Percentiles rank a stretch among this genome's conserved stretches.
Conservation (phyloP, 2,329 filamentous ascomycete species). For the Colletotrichum musae region DNA sequence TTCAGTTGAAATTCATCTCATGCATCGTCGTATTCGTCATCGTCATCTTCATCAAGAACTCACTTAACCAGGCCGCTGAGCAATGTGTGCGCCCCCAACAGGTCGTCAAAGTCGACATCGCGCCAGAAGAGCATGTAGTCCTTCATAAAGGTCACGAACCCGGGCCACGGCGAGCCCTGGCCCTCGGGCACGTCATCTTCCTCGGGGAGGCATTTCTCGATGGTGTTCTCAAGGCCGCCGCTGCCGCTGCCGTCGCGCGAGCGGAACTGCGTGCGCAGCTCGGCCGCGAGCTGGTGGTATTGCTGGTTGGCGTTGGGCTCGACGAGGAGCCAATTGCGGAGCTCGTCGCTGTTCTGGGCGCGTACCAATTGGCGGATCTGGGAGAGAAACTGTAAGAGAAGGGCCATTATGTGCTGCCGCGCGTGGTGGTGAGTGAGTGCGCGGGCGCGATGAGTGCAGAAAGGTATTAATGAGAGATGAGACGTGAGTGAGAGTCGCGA, state of each 20-base stretch:
- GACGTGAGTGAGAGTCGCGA: slow-evolving; percentile 12
- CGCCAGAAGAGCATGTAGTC: slow-evolving; percentile 87
- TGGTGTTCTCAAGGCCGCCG: slow-evolving; percentile 71
- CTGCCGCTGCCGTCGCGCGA: slow-evolving; percentile 53
- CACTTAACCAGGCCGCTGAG: slow-evolving; percentile 83
- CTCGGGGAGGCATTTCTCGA: slow-evolving; percentile 75
- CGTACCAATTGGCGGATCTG: slow-evolving; percentile 75
- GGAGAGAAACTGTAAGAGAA: slow-evolving; percentile 77
- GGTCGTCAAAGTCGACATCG: slow-evolving; percentile 82
- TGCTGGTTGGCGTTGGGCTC: slow-evolving; percentile 78
- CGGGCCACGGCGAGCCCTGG: slow-evolving; percentile 78
- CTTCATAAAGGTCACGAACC: slow-evolving; percentile 84
- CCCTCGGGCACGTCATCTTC: slow-evolving; percentile 76
- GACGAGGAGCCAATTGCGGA: slow-evolving; percentile 81
- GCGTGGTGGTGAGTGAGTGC: not conserved
- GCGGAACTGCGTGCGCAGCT: slow-evolving; percentile 75
- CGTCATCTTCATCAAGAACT: no score
- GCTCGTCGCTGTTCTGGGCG: slow-evolving; percentile 73
- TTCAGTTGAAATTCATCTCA: slow-evolving; percentile 2
- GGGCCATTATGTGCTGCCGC: slow-evolving; percentile 63
- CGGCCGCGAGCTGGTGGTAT: slow-evolving; percentile 77
- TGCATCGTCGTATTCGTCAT: no score
- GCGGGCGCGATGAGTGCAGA: not conserved
- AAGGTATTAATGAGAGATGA: not conserved
- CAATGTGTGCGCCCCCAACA: slow-evolving; percentile 81